Base-by-base conservation (phyloP, 345 rosid genomes). In the Euphorbia tirucalli region DNA sequence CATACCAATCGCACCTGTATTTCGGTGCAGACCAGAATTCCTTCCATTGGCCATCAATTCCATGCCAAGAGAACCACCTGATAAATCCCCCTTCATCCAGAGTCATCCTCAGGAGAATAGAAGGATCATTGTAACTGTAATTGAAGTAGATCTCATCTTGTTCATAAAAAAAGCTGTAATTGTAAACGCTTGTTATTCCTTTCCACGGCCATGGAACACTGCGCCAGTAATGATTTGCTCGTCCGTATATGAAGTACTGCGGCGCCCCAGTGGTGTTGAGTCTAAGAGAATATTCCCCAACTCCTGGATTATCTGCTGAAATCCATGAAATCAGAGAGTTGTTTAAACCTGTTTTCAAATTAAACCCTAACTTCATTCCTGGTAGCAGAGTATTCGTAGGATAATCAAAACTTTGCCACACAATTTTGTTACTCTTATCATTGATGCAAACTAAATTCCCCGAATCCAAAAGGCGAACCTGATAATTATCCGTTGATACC, bases 141-240 rank as follows among this genome's bases (percentile, higher is more conserved):
- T 10, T 5, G 1, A 4, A 14, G 25, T 2, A 25, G 1, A 63
- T 11, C 28, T 21, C 77, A 18, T 73, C 57, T 11, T 31, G 8
- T 10, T 60, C 6, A 18, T 10, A 8, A 7, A 16, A n/a, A 44
- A 9, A 25, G 24, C n/a, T 65, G 19, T 0, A 19, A 18, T 14
- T 50, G 35, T 13, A 11, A 5, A 2, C 30, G 1, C 7, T 22
- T 14, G 52, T 28, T 1, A 28, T 27, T 14, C 0, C 35, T 21
- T 4, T 50, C 63, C 66, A 65, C 7, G 72, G 72, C 74, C 74
- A 43, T 11, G 60, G 72, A 15, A 61, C 15, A 30, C 44, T 9
- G 4, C 79, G 59, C 59, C 59, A 55, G 24, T 3, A 19, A 55
- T 55, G 59, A 19, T 55, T 19, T 55, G 5, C 24, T 7, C 59